A percentile compares a stretch with the other conserved stretches of the same genome.
These are phyloP conservation scores for Cadophora sp. DNA, from an alignment of 2,329 filamentous ascomycete species.

Conservation along the genomic window DNA sequence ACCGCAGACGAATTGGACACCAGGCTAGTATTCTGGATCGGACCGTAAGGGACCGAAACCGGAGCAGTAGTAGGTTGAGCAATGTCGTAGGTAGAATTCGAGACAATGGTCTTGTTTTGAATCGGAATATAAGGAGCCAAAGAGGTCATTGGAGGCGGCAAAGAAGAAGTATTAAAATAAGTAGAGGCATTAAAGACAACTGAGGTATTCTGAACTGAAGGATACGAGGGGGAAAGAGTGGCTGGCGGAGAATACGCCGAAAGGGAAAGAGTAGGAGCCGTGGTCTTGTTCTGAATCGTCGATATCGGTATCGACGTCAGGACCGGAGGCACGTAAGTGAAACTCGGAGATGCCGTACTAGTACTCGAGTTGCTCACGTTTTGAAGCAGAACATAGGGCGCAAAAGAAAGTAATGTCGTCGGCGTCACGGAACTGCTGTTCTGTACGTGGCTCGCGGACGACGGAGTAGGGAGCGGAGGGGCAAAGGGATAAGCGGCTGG, in stretches of 20 bases:
- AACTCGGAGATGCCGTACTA: conserved; percentile 19
- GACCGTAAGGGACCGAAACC: conserved; percentile 6
- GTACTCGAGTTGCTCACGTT: conserved; percentile 17
- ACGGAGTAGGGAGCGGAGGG: conserved; percentile 22
- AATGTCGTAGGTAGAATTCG: conserved; percentile 8
- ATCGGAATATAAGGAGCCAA: conserved; percentile 4
- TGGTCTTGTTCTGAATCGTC: conserved; percentile 17
- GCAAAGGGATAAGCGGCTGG: conserved; percentile 32
- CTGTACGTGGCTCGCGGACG: conserved; percentile 22
- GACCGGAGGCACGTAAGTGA: conserved; percentile 15
- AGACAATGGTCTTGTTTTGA: conserved; percentile 18
- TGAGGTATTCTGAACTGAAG: conserved; percentile 2
- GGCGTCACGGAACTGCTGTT: conserved; percentile 25
- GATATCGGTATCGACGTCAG: conserved; percentile 18
- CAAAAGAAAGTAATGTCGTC: conserved; percentile 10
- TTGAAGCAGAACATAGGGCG: conserved; percentile 9
- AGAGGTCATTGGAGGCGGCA: conserved; percentile 7
- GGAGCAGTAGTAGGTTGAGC: conserved; percentile 8
- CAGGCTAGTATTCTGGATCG: conserved; percentile 16
- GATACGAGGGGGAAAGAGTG: conserved; percentile 17
- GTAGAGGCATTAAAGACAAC: conserved; percentile 10
- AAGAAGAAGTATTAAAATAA: conserved; percentile 13
- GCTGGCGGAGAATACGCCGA: conserved; percentile 16
- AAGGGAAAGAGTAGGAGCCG: conserved; percentile 9
- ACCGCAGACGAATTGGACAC: conserved; percentile 11